Evolutionary conservation across 1,284 basidiomycete genomes (phyloP).

Genomic region (Singerocomus inundabilis): DNA sequence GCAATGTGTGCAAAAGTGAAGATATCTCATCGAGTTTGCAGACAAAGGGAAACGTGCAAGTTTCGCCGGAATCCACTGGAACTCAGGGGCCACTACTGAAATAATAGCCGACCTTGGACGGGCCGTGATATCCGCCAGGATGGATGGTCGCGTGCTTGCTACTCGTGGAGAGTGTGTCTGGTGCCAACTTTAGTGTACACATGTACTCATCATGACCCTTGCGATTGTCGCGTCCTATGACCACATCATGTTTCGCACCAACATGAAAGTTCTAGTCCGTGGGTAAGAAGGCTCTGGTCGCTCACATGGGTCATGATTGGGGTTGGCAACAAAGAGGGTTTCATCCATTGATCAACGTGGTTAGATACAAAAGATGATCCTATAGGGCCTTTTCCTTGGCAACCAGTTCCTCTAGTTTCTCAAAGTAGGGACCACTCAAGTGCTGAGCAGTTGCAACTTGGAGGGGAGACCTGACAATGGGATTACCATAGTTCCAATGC

Average conservation of each 20-base stretch:
- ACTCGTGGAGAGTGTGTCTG: not conserved
- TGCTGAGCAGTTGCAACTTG: slow-evolving; percentile 41
- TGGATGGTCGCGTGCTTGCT: not conserved
- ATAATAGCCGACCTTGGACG: not conserved
- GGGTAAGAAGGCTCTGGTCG: not conserved
- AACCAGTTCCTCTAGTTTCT: slow-evolving; percentile 58
- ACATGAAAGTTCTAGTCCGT: not conserved
- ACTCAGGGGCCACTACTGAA: not conserved
- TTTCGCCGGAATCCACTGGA: not conserved
- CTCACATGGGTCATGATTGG: not conserved
- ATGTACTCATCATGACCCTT: not conserved
- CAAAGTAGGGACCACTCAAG: slow-evolving; percentile 22
- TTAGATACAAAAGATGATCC: slow-evolving; percentile 3
- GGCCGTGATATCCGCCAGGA: not conserved
- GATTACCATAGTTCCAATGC: slow-evolving; percentile 68
- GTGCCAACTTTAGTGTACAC: not conserved
- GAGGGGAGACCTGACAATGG: slow-evolving; percentile 59
- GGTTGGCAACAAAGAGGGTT: not conserved
- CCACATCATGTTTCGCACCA: not conserved
- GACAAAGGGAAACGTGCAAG: not conserved
- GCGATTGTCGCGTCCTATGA: not conserved
- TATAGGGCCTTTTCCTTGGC: slow-evolving; percentile 58
- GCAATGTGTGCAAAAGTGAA: not conserved
- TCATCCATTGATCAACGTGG: not conserved
- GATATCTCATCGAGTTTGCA: not conserved